Evolutionary conservation across 139 green algal species (phyloP), one percentile per base, ranked within the genome.

Genomic region (Micromonas commoda): DNA sequence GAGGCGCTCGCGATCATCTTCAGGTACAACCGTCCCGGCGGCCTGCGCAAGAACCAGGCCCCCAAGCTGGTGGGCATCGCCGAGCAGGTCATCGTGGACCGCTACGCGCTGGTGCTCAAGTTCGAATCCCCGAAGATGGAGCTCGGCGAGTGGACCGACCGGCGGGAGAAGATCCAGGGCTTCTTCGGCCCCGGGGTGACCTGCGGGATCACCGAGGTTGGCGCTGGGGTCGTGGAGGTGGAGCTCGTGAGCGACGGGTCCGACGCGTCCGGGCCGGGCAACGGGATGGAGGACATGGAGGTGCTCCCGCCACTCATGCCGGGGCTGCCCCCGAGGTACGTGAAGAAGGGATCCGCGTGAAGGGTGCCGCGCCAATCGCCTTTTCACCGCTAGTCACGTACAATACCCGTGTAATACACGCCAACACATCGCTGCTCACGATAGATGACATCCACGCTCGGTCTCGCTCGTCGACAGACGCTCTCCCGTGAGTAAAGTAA

Each of bases 1-100:
- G 93, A 98, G 87, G 92, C 95, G 0, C 86, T 99, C 24, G 87
- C 90, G 64, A 85, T 91, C 29, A 94, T 98, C 78, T 99, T 97
- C 85, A 33, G 35, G 29, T 73, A 45, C 26, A 73, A 74, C 57
- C 75, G 75, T 24, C 45, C 51, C 19, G 61, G 83, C 28, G 92
- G 91, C 77, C 85, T 96, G 20, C 82, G 86, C 0, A 82, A 88
- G 31, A 88, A 90, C 78, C 68, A 91, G 28, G 83, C 82, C 20
- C 94, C 94, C 23, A 81, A 82, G 2, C 83, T 98, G n/a, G 84
- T 26, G 9, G 77, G 72, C 45, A 61, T 98, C n/a, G 82, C 92
- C 0, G 93, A 97, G 85, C 90, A 96, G 81, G 80, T 91, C n/a
- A 53, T 45, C 2, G 82, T 87, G 20, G 84, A 75, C 54, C 51